phyloP scores from a whole-genome alignment of 805 yeast genomes.

The Kazachstania martiniae region DNA sequence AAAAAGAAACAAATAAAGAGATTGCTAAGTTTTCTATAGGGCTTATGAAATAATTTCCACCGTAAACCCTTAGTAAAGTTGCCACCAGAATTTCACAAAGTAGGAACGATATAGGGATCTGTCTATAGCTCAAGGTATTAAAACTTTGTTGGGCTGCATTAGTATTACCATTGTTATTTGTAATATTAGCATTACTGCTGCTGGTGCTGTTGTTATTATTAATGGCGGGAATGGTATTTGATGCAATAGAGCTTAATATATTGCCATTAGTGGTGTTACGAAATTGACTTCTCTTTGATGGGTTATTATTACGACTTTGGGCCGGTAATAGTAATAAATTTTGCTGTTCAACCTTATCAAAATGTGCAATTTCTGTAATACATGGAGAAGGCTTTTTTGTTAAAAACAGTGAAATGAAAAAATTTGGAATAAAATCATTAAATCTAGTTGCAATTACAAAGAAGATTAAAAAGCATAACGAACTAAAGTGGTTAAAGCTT shows the following conservation, averaged over 20 bases:
- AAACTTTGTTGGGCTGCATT: not conserved
- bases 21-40: constrained; percentile 22
- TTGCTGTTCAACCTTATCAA: constrained; percentile 1
- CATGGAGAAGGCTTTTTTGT: constrained; percentile 19
- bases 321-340: not conserved
- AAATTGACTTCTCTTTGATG: not conserved
- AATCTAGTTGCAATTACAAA: constrained; percentile 21
- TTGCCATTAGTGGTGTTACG: no score
- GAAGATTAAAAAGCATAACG: constrained; percentile 15
- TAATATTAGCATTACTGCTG: no score
- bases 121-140: no score
- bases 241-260: no score
- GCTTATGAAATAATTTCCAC: constrained; percentile 13
- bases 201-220: no score
- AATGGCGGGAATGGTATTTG: no score
- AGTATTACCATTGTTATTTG: no score
- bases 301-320: not conserved
- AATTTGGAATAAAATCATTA: constrained; percentile 19
- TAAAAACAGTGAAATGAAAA: constrained; percentile 20
- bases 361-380: constrained; percentile 11
- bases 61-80: constrained; percentile 1
- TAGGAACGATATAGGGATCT: no score
- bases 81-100: not conserved
- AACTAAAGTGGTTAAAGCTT: constrained; percentile 22
- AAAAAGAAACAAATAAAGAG: constrained; percentile 24